Percentiles rank a stretch among this genome's conserved stretches.
Conservation (phyloP, 2,329 filamentous ascomycete genomes). For the Hymenoscyphus occultus region DNA sequence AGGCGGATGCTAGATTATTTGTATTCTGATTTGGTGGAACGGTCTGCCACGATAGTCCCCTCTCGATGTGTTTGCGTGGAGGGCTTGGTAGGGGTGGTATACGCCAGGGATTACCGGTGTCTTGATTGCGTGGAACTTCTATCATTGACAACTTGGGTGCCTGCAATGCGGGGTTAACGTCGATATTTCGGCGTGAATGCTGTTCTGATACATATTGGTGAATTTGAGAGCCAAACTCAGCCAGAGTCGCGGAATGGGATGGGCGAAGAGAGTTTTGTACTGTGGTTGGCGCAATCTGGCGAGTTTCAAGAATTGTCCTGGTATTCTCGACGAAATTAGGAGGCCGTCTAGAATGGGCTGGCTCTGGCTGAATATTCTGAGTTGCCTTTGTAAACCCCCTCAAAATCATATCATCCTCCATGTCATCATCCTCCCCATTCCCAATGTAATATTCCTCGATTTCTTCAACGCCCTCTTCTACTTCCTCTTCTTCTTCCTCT, state of each 20-base stretch:
- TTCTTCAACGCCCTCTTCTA: conserved; percentile 20
- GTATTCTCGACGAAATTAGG: background rate
- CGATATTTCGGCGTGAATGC: conserved; percentile 21
- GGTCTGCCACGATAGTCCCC: background rate
- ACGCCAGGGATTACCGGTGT: conserved; percentile 32
- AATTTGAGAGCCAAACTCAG: conserved; percentile 34
- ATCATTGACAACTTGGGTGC: conserved; percentile 19
- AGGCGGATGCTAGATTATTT: conserved; percentile 6
- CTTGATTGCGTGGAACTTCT: conserved; percentile 21
- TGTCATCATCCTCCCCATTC: conserved; percentile 28
- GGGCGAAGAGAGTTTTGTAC: conserved; percentile 19
- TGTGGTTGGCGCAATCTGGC: background rate
- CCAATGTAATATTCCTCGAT: conserved; percentile 25
- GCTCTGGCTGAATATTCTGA: conserved; percentile 22
- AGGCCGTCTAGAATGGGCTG: conserved; percentile 10
- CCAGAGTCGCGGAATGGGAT: conserved; percentile 31
- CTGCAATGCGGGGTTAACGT: conserved; percentile 31
- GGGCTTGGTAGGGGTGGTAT: conserved; percentile 20
- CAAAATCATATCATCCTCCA: conserved; percentile 36
- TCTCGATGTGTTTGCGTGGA: background rate
- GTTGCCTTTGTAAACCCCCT: conserved; percentile 32
- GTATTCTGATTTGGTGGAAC: background rate
- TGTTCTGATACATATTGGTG: conserved; percentile 30
- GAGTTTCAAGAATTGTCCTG: background rate
- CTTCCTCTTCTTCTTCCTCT: conserved; percentile 34